phyloP scores from a whole-genome alignment of 306 rosid genomes.

The Vigna mungo region DNA sequence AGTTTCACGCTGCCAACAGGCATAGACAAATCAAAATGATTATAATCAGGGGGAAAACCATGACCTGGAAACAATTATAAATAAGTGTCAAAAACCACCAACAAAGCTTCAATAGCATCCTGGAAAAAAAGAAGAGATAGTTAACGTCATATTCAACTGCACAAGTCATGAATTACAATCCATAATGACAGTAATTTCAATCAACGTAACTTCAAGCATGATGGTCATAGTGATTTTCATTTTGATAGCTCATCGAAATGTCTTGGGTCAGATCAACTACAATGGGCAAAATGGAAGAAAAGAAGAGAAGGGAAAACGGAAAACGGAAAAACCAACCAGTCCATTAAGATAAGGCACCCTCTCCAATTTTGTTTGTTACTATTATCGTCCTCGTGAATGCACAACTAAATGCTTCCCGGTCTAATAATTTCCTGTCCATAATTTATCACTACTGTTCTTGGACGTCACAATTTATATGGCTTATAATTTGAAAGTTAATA shows the following conservation, averaged over 20 bases:
- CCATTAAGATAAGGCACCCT: not conserved
- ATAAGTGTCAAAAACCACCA: slow-evolving; percentile 48
- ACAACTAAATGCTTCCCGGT: not conserved
- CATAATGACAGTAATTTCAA: slow-evolving; percentile 17
- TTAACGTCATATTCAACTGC: slow-evolving; percentile 34
- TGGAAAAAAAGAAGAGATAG: slow-evolving; percentile 41
- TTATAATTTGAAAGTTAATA: not conserved
- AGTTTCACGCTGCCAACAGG: slow-evolving; percentile 62
- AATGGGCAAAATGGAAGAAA: not conserved
- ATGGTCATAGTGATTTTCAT: not conserved
- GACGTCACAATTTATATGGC: not conserved
- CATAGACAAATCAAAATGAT: slow-evolving; percentile 57
- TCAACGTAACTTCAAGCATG: not conserved
- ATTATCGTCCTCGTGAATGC: not conserved
- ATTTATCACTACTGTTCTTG: not conserved
- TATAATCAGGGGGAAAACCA: slow-evolving; percentile 45
- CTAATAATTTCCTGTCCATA: not conserved
- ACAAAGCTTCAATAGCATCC: slow-evolving; percentile 61
- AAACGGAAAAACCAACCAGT: slow-evolving; percentile 11
- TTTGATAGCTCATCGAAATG: slow-evolving; percentile 31
- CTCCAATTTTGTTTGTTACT: not conserved
- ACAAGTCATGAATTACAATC: slow-evolving; percentile 1
- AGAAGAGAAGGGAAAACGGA: not conserved
- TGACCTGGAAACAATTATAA: slow-evolving; percentile 40
- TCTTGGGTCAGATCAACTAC: slow-evolving; percentile 1